phyloP scores from a whole-genome alignment of 495 filamentous ascomycete genomes.

The Tuber magnatum region DNA sequence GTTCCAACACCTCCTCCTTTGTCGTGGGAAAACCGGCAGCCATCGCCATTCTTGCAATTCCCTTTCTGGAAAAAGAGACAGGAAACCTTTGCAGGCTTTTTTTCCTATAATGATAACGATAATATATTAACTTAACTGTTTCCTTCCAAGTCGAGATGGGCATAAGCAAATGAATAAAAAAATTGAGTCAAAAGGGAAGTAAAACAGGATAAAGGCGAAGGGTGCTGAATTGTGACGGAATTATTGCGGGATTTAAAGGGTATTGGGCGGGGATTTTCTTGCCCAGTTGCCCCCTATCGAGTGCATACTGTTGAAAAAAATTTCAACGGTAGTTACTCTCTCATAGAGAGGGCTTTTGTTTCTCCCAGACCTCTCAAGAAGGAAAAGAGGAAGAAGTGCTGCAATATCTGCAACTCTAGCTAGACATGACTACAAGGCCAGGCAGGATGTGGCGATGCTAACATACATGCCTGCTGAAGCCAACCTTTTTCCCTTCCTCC shows the following conservation, averaged over 20 bases:
- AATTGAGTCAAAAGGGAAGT: neutral
- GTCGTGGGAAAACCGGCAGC: conserved; percentile 38
- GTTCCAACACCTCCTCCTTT: conserved; percentile 26
- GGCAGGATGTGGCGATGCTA: neutral
- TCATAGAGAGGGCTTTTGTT: neutral
- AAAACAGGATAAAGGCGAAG: neutral
- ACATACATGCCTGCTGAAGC: neutral
- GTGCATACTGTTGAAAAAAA: neutral
- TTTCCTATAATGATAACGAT: conserved; percentile 27
- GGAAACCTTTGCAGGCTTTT: conserved; percentile 35
- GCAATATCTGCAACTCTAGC: neutral
- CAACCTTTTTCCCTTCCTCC: neutral
- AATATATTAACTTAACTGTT: conserved; percentile 23
- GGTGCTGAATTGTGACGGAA: neutral
- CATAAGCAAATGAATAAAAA: conserved; percentile 2
- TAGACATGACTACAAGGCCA: neutral
- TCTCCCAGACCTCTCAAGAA: neutral
- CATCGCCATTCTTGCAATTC: conserved; percentile 40
- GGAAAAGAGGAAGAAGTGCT: neutral
- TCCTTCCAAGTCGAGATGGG: conserved; percentile 16
- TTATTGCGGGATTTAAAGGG: neutral
- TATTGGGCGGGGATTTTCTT: neutral
- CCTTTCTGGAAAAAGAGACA: conserved; percentile 39
- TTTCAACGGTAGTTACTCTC: neutral
- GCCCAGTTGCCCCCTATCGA: neutral